Percentiles rank a stretch among this genome's conserved stretches.
Conservation (phyloP, 352 stramenopile species). For the Globisporangium carolinianum region DNA sequence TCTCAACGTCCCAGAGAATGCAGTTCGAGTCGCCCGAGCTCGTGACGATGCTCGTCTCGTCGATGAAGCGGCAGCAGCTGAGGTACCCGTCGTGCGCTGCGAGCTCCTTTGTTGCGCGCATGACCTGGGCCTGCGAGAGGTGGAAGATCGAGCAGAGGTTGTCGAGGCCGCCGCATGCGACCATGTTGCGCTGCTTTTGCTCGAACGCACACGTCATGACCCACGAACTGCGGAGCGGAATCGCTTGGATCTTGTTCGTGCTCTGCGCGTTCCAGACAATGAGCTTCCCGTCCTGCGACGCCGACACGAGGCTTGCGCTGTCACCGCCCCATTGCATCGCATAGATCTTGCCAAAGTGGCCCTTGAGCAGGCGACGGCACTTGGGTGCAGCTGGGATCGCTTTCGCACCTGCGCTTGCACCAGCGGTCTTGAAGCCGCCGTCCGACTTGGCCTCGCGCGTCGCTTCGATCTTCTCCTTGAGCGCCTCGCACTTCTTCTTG, state of each 20-base stretch:
- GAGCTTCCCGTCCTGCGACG: conserved; percentile 98
- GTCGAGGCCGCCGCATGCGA: conserved; percentile 97
- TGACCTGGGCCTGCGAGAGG: conserved; percentile 84
- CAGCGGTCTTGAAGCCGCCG: conserved; percentile 66
- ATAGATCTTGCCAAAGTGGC: conserved; percentile 99
- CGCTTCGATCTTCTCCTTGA: conserved; percentile 86
- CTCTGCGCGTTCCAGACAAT: conserved; percentile 98
- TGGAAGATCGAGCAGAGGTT: conserved; percentile 99
- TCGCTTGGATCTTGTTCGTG: conserved; percentile 96
- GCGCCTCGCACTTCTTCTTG: conserved; percentile 84
- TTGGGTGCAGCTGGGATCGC: conserved; percentile 84
- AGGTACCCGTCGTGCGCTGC: conserved; percentile 98
- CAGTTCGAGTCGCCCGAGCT: conserved; percentile 96
- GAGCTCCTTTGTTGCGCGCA: conserved; percentile 92
- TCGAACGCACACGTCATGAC: conserved; percentile 99
- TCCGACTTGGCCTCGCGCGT: conserved; percentile 72
- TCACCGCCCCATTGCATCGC: conserved; percentile 97
- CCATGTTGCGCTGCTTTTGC: conserved; percentile 94
- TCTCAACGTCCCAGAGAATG: conserved; percentile 98
- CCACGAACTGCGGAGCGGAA: conserved; percentile 96
- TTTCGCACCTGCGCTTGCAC: conserved; percentile 52
- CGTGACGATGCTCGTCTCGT: conserved; percentile 92
- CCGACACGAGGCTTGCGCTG: conserved; percentile 85
- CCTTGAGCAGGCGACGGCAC: conserved; percentile 93
- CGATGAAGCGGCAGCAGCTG: conserved; percentile 97